These are phyloP conservation scores for Lentinula aciculospora DNA, from an alignment of 768 basidiomycete species.

Conservation along the genomic window DNA sequence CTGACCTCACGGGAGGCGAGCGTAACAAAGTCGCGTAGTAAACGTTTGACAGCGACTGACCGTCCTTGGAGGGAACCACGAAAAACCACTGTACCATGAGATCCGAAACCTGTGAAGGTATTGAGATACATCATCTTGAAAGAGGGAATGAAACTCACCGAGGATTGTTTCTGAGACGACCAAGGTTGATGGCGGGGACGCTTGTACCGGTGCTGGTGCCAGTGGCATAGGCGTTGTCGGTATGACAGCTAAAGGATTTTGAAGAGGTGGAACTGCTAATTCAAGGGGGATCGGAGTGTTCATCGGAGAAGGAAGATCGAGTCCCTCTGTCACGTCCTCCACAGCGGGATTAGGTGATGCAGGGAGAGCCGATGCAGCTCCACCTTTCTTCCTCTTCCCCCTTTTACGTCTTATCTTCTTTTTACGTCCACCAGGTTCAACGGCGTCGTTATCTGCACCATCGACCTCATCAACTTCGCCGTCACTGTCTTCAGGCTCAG, in stretches of 20 bases:
- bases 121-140: constrained; percentile 6
- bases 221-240: neutral
- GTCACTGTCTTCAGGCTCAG: constrained; percentile 31
- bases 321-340: neutral
- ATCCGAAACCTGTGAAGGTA: constrained; percentile 74
- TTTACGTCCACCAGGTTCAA: constrained; percentile 17
- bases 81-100: constrained; percentile 94
- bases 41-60: constrained; percentile 96
- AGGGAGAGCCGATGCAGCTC: neutral
- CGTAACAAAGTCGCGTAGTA: constrained; percentile 92
- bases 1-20: constrained; percentile 91
- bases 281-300: neutral
- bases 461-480: constrained; percentile 22
- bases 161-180: constrained; percentile 70
- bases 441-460: constrained; percentile 20
- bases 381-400: constrained; percentile 17
- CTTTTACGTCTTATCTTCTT: constrained; percentile 15
- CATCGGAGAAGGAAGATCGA: neutral
- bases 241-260: neutral
- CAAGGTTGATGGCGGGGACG: constrained; percentile 22
- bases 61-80: constrained; percentile 94
- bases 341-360: neutral
- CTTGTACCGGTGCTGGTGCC: neutral
- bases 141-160: constrained; percentile 39
- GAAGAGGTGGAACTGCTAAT: neutral